These are phyloP conservation scores for Keqinozyma sinolaborantium DNA, from an alignment of 1,139 yeast species.

Conservation along the genomic window DNA sequence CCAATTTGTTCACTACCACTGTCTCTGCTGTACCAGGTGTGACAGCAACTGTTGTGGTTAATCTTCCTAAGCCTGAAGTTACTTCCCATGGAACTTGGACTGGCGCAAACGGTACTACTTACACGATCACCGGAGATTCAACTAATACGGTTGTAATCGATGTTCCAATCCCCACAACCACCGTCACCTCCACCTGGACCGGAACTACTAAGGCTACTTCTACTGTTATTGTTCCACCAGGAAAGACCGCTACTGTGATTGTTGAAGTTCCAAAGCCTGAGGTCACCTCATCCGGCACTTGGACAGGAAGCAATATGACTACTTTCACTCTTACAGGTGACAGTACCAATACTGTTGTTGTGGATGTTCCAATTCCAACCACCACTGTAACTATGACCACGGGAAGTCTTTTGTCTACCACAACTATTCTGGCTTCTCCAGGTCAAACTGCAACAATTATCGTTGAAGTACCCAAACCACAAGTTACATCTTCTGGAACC, in stretches of 20 bases:
- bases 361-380: background rate
- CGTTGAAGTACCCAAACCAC: constrained; percentile 15
- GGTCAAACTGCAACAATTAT: constrained; percentile 14
- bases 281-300: constrained; percentile 13
- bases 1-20: background rate
- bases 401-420: background rate
- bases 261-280: constrained; percentile 16
- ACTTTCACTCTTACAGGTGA: constrained; percentile 7
- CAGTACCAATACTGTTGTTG: constrained; percentile 12
- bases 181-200: constrained; percentile 9
- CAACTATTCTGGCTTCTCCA: constrained; percentile 1
- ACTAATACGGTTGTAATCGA: constrained; percentile 4
- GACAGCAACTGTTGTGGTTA: background rate
- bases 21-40: background rate
- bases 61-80: background rate
- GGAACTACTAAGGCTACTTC: constrained; percentile 3
- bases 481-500: constrained; percentile 13
- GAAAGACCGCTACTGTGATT: constrained; percentile 5
- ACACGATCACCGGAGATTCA: constrained; percentile 7
- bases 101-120: background rate
- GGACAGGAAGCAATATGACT: constrained; percentile 13
- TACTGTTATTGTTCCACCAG: constrained; percentile 4
- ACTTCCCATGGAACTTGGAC: constrained; percentile 1
- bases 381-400: background rate
- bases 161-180: constrained; percentile 12